Evolutionary conservation across 208 protist species (phyloP), one percentile per base, ranked within the genome.

Genomic region (Leishmania mexicana): DNA sequence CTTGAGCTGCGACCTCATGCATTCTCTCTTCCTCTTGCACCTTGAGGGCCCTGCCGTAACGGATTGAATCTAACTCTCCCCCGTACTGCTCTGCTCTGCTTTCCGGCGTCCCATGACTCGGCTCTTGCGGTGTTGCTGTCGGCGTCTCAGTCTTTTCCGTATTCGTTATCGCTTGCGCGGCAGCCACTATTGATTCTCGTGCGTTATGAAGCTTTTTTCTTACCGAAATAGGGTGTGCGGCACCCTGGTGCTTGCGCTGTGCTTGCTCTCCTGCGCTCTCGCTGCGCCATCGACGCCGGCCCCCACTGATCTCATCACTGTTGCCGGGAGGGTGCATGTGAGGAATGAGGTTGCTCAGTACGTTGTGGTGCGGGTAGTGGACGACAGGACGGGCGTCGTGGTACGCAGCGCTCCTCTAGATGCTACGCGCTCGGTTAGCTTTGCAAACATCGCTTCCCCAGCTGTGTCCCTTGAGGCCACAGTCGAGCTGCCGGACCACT

Each of bases 391-490:
- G 38, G 90, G 90, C 31, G 79, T 81, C 31, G 87, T 94, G n/a
- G 80, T 92, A n/a, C 90, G 93, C 77, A 91, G 84, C 38, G 80
- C 79, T 19, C 85, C 81, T 28, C 84, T 94, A 24, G 90, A 93
- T 65, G 76, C 79, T n/a, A 94, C 89, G 51, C 87, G 79, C 83
- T 93, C 86, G 28, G 94, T 96, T 87, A 87, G 87, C 73, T 93
- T 96, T 72, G 72, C 85, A 58, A 89, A 85, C 38, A 85, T 96
- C 19, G 84, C 87, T 13, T 71, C 65, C n/a, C 76, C 86, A 2
- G 85, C 81, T 31, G 79, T 82, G 31, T 86, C 85, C 13, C 85
- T 96, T 2, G 89, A 90, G 72, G 88, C 88, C 0, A 83, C 90
- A 1, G 78, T 89, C 35, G 85, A 92, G 47, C 76, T 92, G 19